Conservation (phyloP, 371 early-diverging fungal genomes). For the Mortierella sp. region DNA sequence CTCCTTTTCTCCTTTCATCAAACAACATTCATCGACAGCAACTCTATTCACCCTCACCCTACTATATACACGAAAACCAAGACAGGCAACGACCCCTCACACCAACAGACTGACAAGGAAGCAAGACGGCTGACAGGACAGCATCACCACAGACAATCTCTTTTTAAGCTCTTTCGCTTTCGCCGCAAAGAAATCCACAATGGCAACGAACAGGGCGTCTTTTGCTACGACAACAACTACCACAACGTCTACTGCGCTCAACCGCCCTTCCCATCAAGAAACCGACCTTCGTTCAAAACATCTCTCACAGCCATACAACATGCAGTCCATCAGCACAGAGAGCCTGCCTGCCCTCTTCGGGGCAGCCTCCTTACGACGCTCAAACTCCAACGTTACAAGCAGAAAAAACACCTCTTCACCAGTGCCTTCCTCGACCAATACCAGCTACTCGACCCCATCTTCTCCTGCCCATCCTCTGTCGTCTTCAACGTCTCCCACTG, state of each 20-base stretch:
- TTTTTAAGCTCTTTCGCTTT: not conserved
- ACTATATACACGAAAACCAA: not conserved
- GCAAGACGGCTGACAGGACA: not conserved
- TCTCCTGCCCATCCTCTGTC: constrained; percentile 16
- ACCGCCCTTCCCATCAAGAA: not conserved
- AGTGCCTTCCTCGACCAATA: constrained; percentile 11
- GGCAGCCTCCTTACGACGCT: constrained; percentile 38
- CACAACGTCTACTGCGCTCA: not conserved
- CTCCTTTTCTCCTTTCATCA: not conserved
- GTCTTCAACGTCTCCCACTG: not conserved
- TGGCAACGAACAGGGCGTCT: constrained; percentile 3
- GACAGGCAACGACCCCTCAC: not conserved
- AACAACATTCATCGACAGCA: not conserved
- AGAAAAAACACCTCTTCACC: constrained; percentile 31
- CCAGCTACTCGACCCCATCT: constrained; percentile 22
- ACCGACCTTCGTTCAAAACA: constrained; percentile 35
- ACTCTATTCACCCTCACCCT: not conserved
- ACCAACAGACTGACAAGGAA: not conserved
- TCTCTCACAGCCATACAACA: constrained; percentile 48
- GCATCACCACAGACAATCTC: not conserved
- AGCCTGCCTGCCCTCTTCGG: constrained; percentile 47
- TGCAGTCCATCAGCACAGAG: constrained; percentile 57
- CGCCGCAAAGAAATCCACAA: not conserved
- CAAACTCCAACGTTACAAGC: constrained; percentile 44
- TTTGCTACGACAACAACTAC: not conserved